Base-by-base conservation (phyloP, 768 basidiomycete genomes). In the Postia placenta region DNA sequence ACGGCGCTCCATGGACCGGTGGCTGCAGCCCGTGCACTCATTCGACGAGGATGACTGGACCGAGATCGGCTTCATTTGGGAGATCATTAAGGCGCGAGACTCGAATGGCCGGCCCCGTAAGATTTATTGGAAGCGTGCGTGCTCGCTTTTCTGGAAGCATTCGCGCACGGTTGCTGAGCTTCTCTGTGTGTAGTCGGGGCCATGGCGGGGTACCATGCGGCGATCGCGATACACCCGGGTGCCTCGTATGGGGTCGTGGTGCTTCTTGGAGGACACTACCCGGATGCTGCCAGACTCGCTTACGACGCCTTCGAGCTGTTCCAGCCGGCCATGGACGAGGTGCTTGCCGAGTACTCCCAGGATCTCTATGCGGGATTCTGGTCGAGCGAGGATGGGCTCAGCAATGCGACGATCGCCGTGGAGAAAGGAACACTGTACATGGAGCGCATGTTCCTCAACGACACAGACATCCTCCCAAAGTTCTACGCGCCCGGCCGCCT, bases 41-140 rank as follows among this genome's bases (percentile, higher is more conserved):
- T 68, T 66, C 42, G 64, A 63, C 20, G 61, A 64, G 25, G 60
- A 61, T 45, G 54, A 59, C 45, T 57, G 55, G 57, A 61, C 60
- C 0, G 50, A 52, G 36, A 40, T 56, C 37, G 60, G 60, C 5
- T 24, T 52, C 28, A 44, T 55, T 2, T 61, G 60, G 60, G 60
- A 61, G 51, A 59, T 61, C 20, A 47, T 59, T 50, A 61, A 59
- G 42, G 49, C 51, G 11, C 30, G 19, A 9, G 60, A 61, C 42
- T 57, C 56, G 37, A 38, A 59, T 19, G 54, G 49, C 1, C 49
- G 60, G 2, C 39, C 50, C 35, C 56, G 58, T 19, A 55, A 58
- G 51, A 55, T 59, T 20, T 66, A 59, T 43, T 59, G 60, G 58
- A 66, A 66, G 47, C 45, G 64, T 65, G 35, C n/a, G 62, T 52